Evolutionary conservation across 768 basidiomycete genomes (phyloP), one percentile per base, ranked within the genome.

Genomic region (Tremella fuciformis): DNA sequence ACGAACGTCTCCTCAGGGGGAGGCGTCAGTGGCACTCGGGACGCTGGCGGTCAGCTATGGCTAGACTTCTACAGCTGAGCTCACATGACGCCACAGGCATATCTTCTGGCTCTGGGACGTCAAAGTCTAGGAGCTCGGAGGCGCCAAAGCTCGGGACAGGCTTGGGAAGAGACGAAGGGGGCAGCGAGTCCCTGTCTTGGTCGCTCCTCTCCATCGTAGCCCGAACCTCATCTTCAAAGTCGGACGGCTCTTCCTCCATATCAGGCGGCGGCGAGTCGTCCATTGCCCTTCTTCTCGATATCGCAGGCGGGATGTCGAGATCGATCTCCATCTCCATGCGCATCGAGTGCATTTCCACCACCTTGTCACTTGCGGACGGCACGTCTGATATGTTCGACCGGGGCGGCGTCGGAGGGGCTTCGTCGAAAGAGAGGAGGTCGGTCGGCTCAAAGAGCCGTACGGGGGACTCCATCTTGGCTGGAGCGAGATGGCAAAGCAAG

Each of bases 231-330:
- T 60, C 65, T 21, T 70, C 69, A n/a, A 55, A 42, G 49, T 64
- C 66, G 21, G 55, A 53, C 6, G 65, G 64, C 40, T 68, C 65
- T 42, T 66, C 66, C 9, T 64, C 64, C 16, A 63, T 50, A 54
- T 66, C 66, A 25, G 66, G 64, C 2, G 67, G 64, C 7, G 66
- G 64, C 1, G 54, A 61, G 21, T 66, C 59, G 13, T 18, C 22
- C 42, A 18, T n/a, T 4, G 15, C 8, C 16, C 42, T 46, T 15
- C 16, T 57, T 50, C 40, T 16, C 54, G 29, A 57, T 53, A 8
- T 22, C n/a, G n/a, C 22, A 15, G n/a, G n/a, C 42, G n/a, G n/a
- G 4, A 18, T 22, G n/a, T 46, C 42, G 22, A 46, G 22, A 18
- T 46, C 42, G 4, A 46, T 46, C 22, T 46, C 42, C 42, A 46